Evolutionary conservation across 805 yeast genomes (phyloP), one percentile per base, ranked within the genome.

Genomic region (Maudiozyma turicensis): DNA sequence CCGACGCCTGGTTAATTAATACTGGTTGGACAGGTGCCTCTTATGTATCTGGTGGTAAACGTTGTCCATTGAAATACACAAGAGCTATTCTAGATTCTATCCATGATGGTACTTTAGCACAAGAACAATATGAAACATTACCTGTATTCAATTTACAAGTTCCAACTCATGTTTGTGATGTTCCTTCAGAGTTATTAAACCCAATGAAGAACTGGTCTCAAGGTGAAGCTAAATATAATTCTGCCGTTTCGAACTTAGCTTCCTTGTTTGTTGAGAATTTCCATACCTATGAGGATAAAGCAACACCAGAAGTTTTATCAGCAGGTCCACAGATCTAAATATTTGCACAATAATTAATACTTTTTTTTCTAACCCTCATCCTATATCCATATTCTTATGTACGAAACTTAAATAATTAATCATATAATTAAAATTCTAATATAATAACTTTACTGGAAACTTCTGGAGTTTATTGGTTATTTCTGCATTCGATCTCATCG

Each of bases 1-100:
- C 97, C 47, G 79, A 80, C 64, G 98, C 99, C 50, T 91, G 96
- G 96, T 79, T 91, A 69, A 80, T 91, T 67, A 91, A 91, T 76
- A 91, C 99, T 58, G 99, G 99, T 55, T 91, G 99, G 99, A 87
- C 90, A 56, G 99, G 99, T 54, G 81, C 90, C 60, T 84, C 95
- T 52, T 95, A 86, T 57, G 75, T 87, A 49, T 78, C 81, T 68
- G 98, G 97, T 61, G 99, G 98, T 67, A 84, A 87, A 76, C 84
- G 99, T 75, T 91, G 98, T 74, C 91, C 98, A 52, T 80, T 91
- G 72, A 91, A 91, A 72, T 91, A 88, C 81, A 91, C 99, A 53
- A 85, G 99, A 75, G 95, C 96, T 51, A 90, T 91, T 55, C 76
- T 91, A 66, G 96, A 91, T 68, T 82, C 96, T 40, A 89, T 91